Conservation (phyloP, 257 asterid species). For the Haberlea rhodopensis region DNA sequence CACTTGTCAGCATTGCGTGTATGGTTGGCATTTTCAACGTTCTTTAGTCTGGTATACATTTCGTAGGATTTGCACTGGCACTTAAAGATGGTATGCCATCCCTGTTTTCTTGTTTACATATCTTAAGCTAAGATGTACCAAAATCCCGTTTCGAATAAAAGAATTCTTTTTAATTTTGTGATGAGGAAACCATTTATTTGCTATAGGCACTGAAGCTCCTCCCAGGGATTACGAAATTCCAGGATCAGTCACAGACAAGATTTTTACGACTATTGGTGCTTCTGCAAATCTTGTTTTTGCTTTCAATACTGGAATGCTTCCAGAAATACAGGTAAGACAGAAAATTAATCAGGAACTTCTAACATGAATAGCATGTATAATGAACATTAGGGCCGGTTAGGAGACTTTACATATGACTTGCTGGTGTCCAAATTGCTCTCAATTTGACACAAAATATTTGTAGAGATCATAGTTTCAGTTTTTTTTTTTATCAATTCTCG, state of each 20-base stretch:
- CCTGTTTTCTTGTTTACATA: slow-evolving; percentile 16
- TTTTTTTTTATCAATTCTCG: neutral
- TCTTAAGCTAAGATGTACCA: neutral
- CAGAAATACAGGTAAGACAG: slow-evolving; percentile 87
- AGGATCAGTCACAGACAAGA: slow-evolving; percentile 44
- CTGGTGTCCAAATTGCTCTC: neutral
- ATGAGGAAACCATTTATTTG: slow-evolving; percentile 13
- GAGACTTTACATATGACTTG: neutral
- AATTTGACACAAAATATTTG: neutral
- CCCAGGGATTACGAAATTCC: slow-evolving; percentile 68
- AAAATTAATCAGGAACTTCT: slow-evolving; percentile 2
- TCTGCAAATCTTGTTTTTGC: slow-evolving; percentile 83
- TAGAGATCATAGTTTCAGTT: neutral
- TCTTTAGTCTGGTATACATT: slow-evolving; percentile 70
- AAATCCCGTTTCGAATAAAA: neutral
- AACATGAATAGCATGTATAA: neutral
- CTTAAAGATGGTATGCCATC: slow-evolving; percentile 72
- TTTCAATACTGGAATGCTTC: slow-evolving; percentile 97
- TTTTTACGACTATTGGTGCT: slow-evolving; percentile 81
- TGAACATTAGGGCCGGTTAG: neutral
- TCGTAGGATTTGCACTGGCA: slow-evolving; percentile 55
- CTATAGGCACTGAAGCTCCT: slow-evolving; percentile 49
- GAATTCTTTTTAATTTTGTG: neutral
- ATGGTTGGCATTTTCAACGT: slow-evolving; percentile 76
- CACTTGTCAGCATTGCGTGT: slow-evolving; percentile 83